Percentiles rank a stretch among this genome's conserved stretches.
Conservation (phyloP, 73 alveolate genomes). For the Blepharisma japonicum region DNA sequence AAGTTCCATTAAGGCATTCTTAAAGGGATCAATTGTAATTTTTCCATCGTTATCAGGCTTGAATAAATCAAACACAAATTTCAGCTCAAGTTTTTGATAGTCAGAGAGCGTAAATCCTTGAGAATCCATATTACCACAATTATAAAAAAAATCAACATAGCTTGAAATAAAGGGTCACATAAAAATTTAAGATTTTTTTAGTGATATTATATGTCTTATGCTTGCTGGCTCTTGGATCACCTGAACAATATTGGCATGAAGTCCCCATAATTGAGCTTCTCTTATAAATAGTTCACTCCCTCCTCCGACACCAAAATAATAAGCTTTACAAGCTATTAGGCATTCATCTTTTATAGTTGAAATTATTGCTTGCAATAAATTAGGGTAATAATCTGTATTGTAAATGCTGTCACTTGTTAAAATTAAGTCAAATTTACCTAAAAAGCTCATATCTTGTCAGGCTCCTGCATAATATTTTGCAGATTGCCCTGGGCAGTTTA, state of each 20-base stretch:
- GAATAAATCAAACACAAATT: too few species aligned
- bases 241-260: not conserved
- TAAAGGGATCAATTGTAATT: too few species aligned
- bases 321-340: not conserved
- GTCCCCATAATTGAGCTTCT: not conserved
- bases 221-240: constrained; percentile 6
- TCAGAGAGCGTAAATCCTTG: too few species aligned
- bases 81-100: too few species aligned
- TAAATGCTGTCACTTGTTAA: constrained; percentile 80
- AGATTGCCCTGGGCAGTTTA: constrained; percentile 37
- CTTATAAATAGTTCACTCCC: not conserved
- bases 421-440: constrained; percentile 56
- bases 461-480: constrained; percentile 50
- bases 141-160: too few species aligned
- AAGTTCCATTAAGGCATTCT: too few species aligned
- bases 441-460: constrained; percentile 57
- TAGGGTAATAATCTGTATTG: constrained; percentile 55
- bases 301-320: constrained; percentile 28
- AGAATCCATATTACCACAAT: too few species aligned
- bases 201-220: not conserved
- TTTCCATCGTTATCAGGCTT: too few species aligned
- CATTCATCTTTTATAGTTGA: not conserved
- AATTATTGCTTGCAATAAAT: constrained; percentile 6
- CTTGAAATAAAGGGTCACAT: too few species aligned
- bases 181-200: not conserved